Evolutionary conservation across 768 basidiomycete genomes (phyloP).

Genomic region (Porpolomopsis calyptriformis): DNA sequence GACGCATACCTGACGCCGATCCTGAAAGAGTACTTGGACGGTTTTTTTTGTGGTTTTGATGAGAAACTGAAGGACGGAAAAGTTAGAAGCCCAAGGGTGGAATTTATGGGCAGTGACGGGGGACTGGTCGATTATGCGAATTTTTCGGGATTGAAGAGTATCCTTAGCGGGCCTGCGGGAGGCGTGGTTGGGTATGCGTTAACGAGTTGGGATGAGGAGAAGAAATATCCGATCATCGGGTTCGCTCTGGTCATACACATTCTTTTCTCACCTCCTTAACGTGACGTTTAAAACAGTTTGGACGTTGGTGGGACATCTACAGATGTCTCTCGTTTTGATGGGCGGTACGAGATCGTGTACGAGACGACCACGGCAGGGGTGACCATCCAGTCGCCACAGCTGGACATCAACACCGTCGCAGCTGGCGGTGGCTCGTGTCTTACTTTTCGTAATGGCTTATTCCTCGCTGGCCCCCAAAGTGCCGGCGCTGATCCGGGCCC

Average conservation of each 20-base stretch:
- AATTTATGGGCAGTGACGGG: slow-evolving; percentile 95
- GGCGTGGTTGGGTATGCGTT: slow-evolving; percentile 93
- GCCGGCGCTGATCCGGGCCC: slow-evolving; percentile 93
- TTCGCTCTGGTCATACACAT: slow-evolving; percentile 24
- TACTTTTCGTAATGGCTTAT: slow-evolving; percentile 82
- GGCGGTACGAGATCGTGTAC: slow-evolving; percentile 84
- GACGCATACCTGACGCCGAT: slow-evolving; percentile 95
- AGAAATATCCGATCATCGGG: slow-evolving; percentile 75
- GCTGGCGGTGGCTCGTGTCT: slow-evolving; percentile 91
- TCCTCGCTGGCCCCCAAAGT: slow-evolving; percentile 84
- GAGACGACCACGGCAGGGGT: slow-evolving; percentile 95
- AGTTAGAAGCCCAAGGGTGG: slow-evolving; percentile 58
- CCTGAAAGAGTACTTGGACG: slow-evolving; percentile 71
- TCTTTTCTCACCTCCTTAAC: neutral
- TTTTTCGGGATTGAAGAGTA: slow-evolving; percentile 90
- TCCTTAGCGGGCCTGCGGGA: slow-evolving; percentile 87
- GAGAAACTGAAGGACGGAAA: slow-evolving; percentile 52
- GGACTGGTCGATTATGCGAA: slow-evolving; percentile 69
- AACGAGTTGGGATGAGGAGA: slow-evolving; percentile 77
- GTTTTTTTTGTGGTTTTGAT: slow-evolving; percentile 87
- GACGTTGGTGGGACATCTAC: slow-evolving; percentile 96
- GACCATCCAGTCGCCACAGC: slow-evolving; percentile 82
- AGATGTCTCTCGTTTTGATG: slow-evolving; percentile 88
- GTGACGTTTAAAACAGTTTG: slow-evolving; percentile 33
- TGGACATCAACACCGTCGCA: slow-evolving; percentile 94